Evolutionary conservation across 768 basidiomycete genomes (phyloP), one percentile per base, ranked within the genome.

Genomic region (Suillus subluteus): DNA sequence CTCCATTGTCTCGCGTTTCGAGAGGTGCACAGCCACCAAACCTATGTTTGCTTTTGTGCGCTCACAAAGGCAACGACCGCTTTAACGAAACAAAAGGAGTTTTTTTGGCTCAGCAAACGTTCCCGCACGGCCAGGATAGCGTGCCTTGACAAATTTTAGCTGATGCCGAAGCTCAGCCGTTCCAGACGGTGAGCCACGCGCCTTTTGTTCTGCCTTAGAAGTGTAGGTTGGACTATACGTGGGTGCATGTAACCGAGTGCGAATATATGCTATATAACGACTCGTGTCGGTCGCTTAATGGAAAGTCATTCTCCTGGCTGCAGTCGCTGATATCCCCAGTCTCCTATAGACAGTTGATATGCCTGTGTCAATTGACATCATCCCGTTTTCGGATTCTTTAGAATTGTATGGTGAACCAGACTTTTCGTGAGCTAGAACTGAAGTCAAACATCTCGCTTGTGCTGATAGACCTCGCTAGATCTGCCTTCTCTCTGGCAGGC

Each of bases 401-500:
- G 85, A 90, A 72, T 87, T 95, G 85, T 88, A 87, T 72, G 94
- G 92, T 64, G 82, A 85, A 37, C 84, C 88, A 8, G 87, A 92
- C 76, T 68, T 81, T 63, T 82, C 79, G 94, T 94, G 74, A 79
- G 91, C 62, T 46, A 21, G 40, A 55, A 35, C 62, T 64, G 15
- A 61, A 58, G 50, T 37, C 21, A 41, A 35, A 61, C 32, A 48
- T 75, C 18, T 63, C 65, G 32, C 38, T 11, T 38, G 52, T 67
- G 13, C 61, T 72, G 64, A 70, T 54, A 67, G 46, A 32, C 18
- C 48, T 58, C 40, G 64, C 61, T 70, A 98, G 95, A 66, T 89
- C 91, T 65, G 88, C 88, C 2, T 97, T 95, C 76, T 96, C 96
- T 12, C 84, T 98, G 55, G 91, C 94, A 11, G 96, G 95, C 4